Evolutionary conservation across 2,329 filamentous ascomycete genomes (phyloP).

Genomic region (Pseudogymnoascus sp.): DNA sequence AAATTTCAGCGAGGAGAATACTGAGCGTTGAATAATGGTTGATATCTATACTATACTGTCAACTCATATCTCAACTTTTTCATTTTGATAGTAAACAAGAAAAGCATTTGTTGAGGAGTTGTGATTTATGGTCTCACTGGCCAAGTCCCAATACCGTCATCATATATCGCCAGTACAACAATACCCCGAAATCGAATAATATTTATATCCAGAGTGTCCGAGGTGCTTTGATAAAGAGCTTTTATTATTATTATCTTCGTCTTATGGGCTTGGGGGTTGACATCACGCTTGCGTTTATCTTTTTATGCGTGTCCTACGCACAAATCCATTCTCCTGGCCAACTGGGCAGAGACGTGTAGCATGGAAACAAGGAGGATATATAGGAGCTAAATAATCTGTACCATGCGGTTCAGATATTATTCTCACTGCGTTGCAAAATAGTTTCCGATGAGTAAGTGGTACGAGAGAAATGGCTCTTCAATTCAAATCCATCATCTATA

Average conservation of each 20-base stretch:
- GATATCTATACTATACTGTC: too few relatives aligned
- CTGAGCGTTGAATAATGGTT: not conserved
- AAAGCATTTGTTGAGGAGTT: not conserved
- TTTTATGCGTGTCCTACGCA: not conserved
- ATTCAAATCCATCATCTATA: not conserved
- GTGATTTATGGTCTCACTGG: not conserved
- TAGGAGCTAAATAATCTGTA: not conserved
- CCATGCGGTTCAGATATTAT: not conserved
- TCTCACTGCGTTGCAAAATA: not conserved
- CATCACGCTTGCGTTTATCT: not conserved
- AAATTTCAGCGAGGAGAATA: not conserved
- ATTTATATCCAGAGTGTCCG: not conserved
- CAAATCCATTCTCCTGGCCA: not conserved
- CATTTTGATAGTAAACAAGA: not conserved
- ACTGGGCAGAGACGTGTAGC: not conserved
- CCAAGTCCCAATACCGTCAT: too few relatives aligned
- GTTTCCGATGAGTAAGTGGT: too few relatives aligned
- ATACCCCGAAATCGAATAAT: not conserved
- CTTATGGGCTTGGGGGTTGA: too few relatives aligned
- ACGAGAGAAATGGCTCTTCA: not conserved
- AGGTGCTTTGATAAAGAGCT: not conserved
- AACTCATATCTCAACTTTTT: not conserved
- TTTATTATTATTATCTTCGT: too few relatives aligned
- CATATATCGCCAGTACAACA: not conserved
- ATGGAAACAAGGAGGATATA: not conserved